Evolutionary conservation across 306 rosid genomes (phyloP).

Genomic region (Ormosia emarginata): DNA sequence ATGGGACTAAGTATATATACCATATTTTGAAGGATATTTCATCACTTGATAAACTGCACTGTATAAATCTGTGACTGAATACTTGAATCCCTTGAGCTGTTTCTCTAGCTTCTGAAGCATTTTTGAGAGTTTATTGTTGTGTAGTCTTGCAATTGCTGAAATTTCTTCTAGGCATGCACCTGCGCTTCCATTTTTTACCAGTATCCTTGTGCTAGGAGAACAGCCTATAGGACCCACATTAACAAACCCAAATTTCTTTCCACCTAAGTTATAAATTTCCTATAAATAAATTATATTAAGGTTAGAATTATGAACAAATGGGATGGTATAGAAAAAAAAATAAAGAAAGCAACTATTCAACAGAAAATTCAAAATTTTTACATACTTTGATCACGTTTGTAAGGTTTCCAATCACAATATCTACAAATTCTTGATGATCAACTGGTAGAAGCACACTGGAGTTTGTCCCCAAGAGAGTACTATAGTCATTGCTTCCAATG

Average conservation of each 20-base stretch:
- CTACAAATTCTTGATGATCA: conserved; percentile 14
- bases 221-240: conserved; percentile 30
- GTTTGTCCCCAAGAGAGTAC: background rate
- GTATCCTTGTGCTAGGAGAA: conserved; percentile 20
- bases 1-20: background rate
- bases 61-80: conserved; percentile 27
- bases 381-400: conserved; percentile 35
- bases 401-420: conserved; percentile 47
- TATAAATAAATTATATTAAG: background rate
- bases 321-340: background rate
- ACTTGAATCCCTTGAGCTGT: conserved; percentile 42
- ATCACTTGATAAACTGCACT: background rate
- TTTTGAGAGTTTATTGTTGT: conserved; percentile 29
- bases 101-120: conserved; percentile 18
- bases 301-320: background rate
- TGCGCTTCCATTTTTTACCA: background rate
- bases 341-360: background rate
- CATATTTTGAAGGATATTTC: conserved; percentile 32
- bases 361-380: background rate
- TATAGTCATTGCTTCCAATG: conserved; percentile 42
- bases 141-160: conserved; percentile 24
- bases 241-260: conserved; percentile 49
- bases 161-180: conserved; percentile 30
- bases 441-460: background rate
- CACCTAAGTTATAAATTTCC: conserved; percentile 51